Evolutionary conservation across 768 basidiomycete species (phyloP), one percentile per base, ranked within the genome.

Genomic region (Rhizopogon salebrosus): DNA sequence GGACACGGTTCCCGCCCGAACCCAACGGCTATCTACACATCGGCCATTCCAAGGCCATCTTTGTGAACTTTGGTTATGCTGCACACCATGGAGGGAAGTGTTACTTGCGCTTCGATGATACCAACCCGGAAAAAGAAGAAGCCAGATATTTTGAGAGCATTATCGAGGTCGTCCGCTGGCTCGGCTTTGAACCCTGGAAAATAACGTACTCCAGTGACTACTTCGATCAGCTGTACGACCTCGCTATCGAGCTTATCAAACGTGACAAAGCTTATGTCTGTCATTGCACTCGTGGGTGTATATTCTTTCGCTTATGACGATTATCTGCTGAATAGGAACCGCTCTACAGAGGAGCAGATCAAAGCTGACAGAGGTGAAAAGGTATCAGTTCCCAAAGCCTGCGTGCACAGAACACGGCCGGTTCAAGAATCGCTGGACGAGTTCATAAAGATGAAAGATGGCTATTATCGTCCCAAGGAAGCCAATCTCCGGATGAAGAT

Each of bases 161-260:
- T 52, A 72, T 98, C 64, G 95, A 98, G 72, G 92, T 87, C 62
- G 80, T 98, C 34, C 80, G 95, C 57, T 99, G 97, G 97, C 78
- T 99, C 18, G 97, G 97, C 1, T 99, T 83, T 63, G 95, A 98
- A 67, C 97, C 97, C 3, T 98, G 90, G 91, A 92, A 92, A 70
- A 94, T 99, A 76, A 98, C 97, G 4, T 98, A 98, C 71, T 98
- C 95, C 43, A 97, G 93, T 64, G 95, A 98, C 70, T 91, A 99
- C 71, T 99, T 99, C 67, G 80, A 87, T 51, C 74, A 85, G 62
- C 73, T 99, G 22, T 89, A 93, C 61, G 85, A 86, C 6, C 78
- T 98, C 27, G 97, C 95, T 1, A 78, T 91, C 16, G 87, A 95
- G 63, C 73, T 98, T 48, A 95, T 94, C 57, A 85, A 84, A 67